Percentiles rank a stretch among this genome's conserved stretches.
Conservation (phyloP, 306 rosid species). For the Malus orientalis region DNA sequence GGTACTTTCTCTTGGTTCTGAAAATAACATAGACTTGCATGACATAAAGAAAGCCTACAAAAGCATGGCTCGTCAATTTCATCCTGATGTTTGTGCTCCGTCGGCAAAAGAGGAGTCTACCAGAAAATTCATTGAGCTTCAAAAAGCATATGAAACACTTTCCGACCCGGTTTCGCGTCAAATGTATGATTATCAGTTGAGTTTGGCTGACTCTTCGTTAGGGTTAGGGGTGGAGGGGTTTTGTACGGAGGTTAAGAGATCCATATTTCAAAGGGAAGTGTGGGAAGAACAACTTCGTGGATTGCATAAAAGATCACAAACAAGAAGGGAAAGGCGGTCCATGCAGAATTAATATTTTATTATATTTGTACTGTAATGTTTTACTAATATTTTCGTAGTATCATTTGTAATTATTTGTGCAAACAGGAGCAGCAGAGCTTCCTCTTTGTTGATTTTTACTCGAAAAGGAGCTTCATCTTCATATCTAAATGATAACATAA, state of each 20-base stretch:
- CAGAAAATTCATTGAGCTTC: conserved; percentile 27
- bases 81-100: conserved; percentile 26
- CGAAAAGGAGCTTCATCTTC: too few species aligned
- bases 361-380: background rate
- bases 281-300: conserved; percentile 33
- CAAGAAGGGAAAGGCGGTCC: conserved; percentile 7
- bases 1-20: conserved; percentile 21
- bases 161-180: conserved; percentile 25
- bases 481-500: too few species aligned
- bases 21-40: conserved; percentile 7
- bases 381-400: background rate
- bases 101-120: conserved; percentile 25
- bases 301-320: conserved; percentile 20
- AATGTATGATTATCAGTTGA: conserved; percentile 25
- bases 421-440: background rate
- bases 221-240: background rate
- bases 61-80: conserved; percentile 27
- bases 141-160: conserved; percentile 32
- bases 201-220: background rate
- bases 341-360: background rate
- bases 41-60: conserved; percentile 35
- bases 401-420: background rate
- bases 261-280: conserved; percentile 14
- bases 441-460: background rate
- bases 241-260: background rate